Conservation (phyloP, 1,139 yeast species). For the Debaryomyces sp. region DNA sequence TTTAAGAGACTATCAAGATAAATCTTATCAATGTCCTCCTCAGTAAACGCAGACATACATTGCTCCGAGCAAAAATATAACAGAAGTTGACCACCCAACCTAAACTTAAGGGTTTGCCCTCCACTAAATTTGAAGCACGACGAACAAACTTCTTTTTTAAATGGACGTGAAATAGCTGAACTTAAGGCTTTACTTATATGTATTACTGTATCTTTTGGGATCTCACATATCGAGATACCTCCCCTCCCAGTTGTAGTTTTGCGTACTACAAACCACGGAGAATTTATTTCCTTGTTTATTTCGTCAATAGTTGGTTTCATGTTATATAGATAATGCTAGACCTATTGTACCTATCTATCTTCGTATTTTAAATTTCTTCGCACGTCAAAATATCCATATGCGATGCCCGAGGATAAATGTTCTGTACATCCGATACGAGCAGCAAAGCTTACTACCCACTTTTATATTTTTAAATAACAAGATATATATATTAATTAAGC, state of each 20-base stretch:
- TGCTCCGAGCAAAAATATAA: conserved; percentile 58
- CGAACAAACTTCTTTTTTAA: conserved; percentile 67
- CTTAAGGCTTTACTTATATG: conserved; percentile 50
- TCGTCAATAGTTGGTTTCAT: conserved; percentile 3
- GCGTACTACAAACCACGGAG: conserved; percentile 38
- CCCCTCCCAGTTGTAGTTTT: conserved; percentile 63
- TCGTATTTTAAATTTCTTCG: conserved; percentile 1
- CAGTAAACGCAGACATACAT: conserved; percentile 40
- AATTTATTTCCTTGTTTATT: conserved; percentile 14
- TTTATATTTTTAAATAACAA: not conserved
- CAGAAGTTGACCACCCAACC: conserved; percentile 21
- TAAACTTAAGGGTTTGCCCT: conserved; percentile 51
- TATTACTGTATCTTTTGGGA: conserved; percentile 46
- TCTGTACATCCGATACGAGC: not conserved
- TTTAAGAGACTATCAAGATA: conserved; percentile 25
- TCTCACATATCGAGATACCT: conserved; percentile 50
- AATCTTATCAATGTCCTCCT: conserved; percentile 24
- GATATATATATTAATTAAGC: not conserved
- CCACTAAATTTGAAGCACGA: conserved; percentile 53
- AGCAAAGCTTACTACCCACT: no score
- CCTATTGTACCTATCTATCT: not conserved
- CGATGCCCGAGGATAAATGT: not conserved
- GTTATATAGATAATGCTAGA: not conserved
- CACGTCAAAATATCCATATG: not conserved
- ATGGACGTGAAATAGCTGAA: conserved; percentile 52